phyloP scores from a whole-genome alignment of 164 flowering plant genomes.

The Nelumbo lutea region DNA sequence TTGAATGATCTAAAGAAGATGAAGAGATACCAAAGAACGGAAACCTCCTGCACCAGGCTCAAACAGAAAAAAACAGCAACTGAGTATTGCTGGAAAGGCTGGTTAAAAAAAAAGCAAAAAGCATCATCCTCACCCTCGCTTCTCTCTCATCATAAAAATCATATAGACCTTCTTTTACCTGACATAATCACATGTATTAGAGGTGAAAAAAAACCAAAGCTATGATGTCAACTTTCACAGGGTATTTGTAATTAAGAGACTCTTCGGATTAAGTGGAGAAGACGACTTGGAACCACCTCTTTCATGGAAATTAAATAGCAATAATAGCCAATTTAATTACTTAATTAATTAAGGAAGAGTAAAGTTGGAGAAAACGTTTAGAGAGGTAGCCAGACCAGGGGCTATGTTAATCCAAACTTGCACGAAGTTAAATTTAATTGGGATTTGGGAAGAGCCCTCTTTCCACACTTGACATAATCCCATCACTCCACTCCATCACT shows the following conservation, averaged over 20 bases:
- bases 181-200: constrained; percentile 27
- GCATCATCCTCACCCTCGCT: too few relatives aligned
- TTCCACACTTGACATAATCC: too few relatives aligned
- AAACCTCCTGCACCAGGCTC: not conserved
- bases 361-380: not conserved
- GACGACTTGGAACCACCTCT: constrained; percentile 1
- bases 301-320: not conserved
- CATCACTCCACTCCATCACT: too few relatives aligned
- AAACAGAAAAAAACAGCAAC: constrained; percentile 13
- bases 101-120: not conserved
- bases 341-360: not conserved
- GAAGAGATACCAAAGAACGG: not conserved
- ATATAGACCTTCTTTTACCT: constrained; percentile 14
- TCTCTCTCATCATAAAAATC: too few relatives aligned
- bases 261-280: not conserved
- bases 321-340: not conserved
- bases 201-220: not conserved
- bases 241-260: not conserved
- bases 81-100: constrained; percentile 18
- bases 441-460: too few relatives aligned
- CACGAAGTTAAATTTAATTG: too few relatives aligned
- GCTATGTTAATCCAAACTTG: not conserved
- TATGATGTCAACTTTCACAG: not conserved
- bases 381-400: not conserved
- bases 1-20: not conserved